Percentiles rank a stretch among this genome's conserved stretches.
Conservation (phyloP, 371 early-diverging fungal genomes). For the Apophysomyces ossiformis region DNA sequence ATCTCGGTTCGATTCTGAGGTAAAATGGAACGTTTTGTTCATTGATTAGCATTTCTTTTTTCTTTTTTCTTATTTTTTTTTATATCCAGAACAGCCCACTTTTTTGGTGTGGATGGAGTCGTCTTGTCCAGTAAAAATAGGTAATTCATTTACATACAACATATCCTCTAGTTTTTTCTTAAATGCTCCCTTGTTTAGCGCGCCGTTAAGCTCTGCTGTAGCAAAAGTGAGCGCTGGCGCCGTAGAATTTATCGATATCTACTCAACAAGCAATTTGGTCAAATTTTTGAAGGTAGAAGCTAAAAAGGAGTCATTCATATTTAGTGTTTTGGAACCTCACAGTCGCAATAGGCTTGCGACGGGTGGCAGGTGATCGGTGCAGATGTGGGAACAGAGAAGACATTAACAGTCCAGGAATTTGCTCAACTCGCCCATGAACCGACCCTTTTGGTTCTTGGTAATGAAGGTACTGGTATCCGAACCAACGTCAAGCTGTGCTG, state of each 20-base stretch:
- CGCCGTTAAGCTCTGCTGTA: constrained; percentile 60
- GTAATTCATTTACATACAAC: constrained; percentile 12
- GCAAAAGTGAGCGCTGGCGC: constrained; percentile 72
- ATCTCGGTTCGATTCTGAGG: constrained; percentile 67
- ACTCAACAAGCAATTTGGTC: constrained; percentile 49
- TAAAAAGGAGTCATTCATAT: neutral
- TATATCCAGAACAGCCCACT: constrained; percentile 52
- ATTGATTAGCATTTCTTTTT: neutral
- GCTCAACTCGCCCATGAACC: constrained; percentile 23
- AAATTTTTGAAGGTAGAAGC: constrained; percentile 52
- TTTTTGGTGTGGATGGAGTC: constrained; percentile 68
- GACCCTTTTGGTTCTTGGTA: constrained; percentile 65
- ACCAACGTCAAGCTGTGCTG: constrained; percentile 49
- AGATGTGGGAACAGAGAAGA: constrained; percentile 26
- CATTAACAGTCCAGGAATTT: neutral
- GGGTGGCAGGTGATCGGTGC: constrained; percentile 69
- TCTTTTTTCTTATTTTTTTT: neutral
- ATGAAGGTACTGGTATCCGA: constrained; percentile 65
- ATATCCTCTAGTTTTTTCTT: too few relatives aligned
- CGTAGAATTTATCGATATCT: constrained; percentile 62
- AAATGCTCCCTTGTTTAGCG: constrained; percentile 25
- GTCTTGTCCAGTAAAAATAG: constrained; percentile 56
- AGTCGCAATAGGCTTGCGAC: constrained; percentile 29
- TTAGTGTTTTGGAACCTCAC: neutral
- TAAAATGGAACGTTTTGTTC: neutral